Evolutionary conservation across 768 basidiomycete species (phyloP).

Genomic region (Tylopilus sp.): DNA sequence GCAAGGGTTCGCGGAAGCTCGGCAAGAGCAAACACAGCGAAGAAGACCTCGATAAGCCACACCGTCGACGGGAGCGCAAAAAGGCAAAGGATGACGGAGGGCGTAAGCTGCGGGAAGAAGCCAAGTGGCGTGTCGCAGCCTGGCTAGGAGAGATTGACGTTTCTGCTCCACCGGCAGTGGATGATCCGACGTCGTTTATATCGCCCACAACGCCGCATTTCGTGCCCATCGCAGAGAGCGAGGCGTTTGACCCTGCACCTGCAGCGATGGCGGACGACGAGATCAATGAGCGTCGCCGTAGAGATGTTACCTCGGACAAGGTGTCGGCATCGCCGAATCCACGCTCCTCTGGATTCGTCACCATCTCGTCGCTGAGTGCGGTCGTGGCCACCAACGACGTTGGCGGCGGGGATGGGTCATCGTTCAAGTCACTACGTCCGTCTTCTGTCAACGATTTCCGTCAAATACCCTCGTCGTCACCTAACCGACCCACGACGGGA

Average conservation of each 20-base stretch:
- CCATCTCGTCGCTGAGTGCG: constrained; percentile 52
- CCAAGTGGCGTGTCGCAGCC: constrained; percentile 71
- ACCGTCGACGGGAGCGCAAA: constrained; percentile 25
- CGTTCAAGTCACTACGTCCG: constrained; percentile 16
- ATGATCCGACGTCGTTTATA: constrained; percentile 34
- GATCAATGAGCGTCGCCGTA: constrained; percentile 1
- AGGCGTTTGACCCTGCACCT: constrained; percentile 17
- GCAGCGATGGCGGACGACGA: constrained; percentile 7
- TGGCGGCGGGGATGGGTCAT: constrained; percentile 1
- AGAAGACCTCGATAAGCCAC: constrained; percentile 25
- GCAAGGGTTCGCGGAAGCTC: constrained; percentile 18
- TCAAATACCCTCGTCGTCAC: constrained; percentile 5
- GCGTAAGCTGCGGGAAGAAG: constrained; percentile 40
- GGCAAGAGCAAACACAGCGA: constrained; percentile 26
- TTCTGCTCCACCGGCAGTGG: constrained; percentile 45
- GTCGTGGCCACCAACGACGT: constrained; percentile 1
- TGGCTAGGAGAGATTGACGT: constrained; percentile 72
- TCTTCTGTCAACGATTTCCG: constrained; percentile 22
- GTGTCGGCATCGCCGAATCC: constrained; percentile 54
- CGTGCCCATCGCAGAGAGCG: constrained; percentile 23
- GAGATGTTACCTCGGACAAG: constrained; percentile 8
- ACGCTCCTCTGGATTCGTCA: constrained; percentile 73
- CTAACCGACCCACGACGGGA: neutral
- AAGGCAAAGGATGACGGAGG: constrained; percentile 36
- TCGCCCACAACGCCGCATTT: constrained; percentile 31